A percentile compares a stretch with the other conserved stretches of the same genome.
Evolutionary conservation across 192 early-diverging fungal genomes (phyloP).

Genomic region (Lobosporangium transversale): DNA sequence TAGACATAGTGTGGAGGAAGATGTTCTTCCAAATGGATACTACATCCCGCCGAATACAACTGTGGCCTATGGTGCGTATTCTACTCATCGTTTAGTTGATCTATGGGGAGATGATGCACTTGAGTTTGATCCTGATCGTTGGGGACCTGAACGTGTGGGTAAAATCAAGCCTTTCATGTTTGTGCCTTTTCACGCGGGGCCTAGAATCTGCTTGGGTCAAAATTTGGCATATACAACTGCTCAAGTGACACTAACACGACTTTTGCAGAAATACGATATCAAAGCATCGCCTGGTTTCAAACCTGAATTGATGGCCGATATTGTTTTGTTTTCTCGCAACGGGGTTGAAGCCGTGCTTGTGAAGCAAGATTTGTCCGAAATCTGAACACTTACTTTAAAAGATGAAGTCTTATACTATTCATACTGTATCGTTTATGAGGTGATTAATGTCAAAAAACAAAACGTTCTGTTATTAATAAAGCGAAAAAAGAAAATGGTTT

Average conservation of each 20-base stretch:
- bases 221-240: conserved; percentile 58
- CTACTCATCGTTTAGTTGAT: conserved; percentile 38
- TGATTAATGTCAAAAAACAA: background rate
- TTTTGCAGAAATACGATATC: conserved; percentile 40
- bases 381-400: conserved; percentile 16
- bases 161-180: conserved; percentile 55
- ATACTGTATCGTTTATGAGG: background rate
- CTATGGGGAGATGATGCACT: conserved; percentile 69
- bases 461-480: no score
- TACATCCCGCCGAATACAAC: conserved; percentile 54
- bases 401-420: background rate
- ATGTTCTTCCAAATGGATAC: conserved; percentile 60
- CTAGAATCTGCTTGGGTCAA: conserved; percentile 63
- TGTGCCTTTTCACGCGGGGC: conserved; percentile 61
- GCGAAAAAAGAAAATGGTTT: no score
- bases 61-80: conserved; percentile 36
- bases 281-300: conserved; percentile 26
- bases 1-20: conserved; percentile 57
- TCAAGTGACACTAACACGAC: conserved; percentile 37
- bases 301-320: conserved; percentile 22
- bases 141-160: conserved; percentile 48
- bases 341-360: conserved; percentile 30
- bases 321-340: conserved; percentile 50
- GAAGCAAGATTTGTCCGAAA: conserved; percentile 7
- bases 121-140: conserved; percentile 67